Conservation (phyloP, 176 grass and related monocot species). For the Hordeum vulgare region DNA sequence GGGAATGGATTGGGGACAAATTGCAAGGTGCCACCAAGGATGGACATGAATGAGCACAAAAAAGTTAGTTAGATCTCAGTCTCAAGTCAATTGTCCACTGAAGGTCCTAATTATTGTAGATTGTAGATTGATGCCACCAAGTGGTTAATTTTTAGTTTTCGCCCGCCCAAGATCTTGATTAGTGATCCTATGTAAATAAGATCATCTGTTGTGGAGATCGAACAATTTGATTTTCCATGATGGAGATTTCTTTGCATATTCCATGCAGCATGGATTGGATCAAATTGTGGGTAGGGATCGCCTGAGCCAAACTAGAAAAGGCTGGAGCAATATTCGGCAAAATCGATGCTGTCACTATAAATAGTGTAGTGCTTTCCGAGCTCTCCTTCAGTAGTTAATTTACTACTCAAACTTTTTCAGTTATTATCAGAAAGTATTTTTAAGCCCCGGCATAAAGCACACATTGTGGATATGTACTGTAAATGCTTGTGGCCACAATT, state of each 20-base stretch:
- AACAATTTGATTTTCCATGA: no score
- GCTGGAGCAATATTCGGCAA: not conserved
- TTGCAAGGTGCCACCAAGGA: not conserved
- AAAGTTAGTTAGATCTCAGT: not conserved
- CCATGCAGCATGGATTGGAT: not conserved
- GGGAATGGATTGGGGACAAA: not conserved
- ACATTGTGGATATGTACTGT: no score
- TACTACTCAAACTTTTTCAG: not conserved
- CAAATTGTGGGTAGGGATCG: not conserved
- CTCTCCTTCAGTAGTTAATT: not conserved
- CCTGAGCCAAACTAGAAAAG: not conserved
- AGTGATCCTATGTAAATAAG: not conserved
- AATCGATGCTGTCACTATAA: not conserved
- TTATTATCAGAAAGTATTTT: not conserved
- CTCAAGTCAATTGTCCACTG: not conserved
- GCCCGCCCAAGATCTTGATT: not conserved
- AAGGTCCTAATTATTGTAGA: constrained; percentile 15
- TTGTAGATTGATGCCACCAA: not conserved
- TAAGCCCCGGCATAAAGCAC: not conserved
- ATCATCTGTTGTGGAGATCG: not conserved
- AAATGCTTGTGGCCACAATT: not conserved
- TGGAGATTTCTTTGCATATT: no score
- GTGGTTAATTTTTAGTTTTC: not conserved
- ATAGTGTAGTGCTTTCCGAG: no score
- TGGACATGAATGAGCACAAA: not conserved